phyloP scores from a whole-genome alignment of 2,329 filamentous ascomycete species.

The Fragosphaeria purpurea region DNA sequence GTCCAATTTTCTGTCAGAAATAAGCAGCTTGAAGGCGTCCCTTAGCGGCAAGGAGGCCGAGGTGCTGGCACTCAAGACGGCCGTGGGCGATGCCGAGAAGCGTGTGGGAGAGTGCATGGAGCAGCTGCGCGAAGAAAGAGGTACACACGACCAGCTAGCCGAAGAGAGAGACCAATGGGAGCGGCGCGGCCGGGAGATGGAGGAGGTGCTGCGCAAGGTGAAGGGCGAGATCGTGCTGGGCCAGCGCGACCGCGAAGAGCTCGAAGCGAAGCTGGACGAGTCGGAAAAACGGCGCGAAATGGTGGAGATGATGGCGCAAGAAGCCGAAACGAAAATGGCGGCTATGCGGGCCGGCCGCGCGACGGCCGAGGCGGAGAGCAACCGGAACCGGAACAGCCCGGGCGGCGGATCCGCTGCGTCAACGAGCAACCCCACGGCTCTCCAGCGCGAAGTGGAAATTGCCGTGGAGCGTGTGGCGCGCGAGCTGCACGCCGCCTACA shows the following conservation, averaged over 20 bases:
- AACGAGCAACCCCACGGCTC: conserved; percentile 17
- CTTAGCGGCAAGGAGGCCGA: conserved; percentile 90
- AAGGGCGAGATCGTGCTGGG: conserved; percentile 70
- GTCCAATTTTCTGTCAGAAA: conserved; percentile 81
- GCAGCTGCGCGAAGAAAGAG: conserved; percentile 67
- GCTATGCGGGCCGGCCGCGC: conserved; percentile 57
- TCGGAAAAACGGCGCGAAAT: conserved; percentile 64
- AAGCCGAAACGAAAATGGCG: conserved; percentile 66
- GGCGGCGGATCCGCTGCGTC: conserved; percentile 35
- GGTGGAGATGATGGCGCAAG: conserved; percentile 64
- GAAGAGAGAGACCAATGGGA: conserved; percentile 77
- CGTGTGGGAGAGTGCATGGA: conserved; percentile 81
- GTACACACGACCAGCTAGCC: conserved; percentile 58
- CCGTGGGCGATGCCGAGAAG: conserved; percentile 82
- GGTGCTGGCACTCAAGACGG: conserved; percentile 74
- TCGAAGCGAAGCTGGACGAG: conserved; percentile 67
- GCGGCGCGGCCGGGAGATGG: conserved; percentile 75
- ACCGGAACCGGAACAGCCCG: not conserved
- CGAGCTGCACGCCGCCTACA: conserved; percentile 88
- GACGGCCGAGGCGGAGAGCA: conserved; percentile 14
- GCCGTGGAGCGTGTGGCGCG: conserved; percentile 86
- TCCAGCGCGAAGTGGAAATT: conserved; percentile 61
- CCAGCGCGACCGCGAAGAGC: conserved; percentile 71
- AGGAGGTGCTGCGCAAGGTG: conserved; percentile 66
- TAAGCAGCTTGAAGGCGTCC: conserved; percentile 86